Evolutionary conservation across 129 eudicot genomes (phyloP).

Genomic region (Ambrosia artemisiifolia): DNA sequence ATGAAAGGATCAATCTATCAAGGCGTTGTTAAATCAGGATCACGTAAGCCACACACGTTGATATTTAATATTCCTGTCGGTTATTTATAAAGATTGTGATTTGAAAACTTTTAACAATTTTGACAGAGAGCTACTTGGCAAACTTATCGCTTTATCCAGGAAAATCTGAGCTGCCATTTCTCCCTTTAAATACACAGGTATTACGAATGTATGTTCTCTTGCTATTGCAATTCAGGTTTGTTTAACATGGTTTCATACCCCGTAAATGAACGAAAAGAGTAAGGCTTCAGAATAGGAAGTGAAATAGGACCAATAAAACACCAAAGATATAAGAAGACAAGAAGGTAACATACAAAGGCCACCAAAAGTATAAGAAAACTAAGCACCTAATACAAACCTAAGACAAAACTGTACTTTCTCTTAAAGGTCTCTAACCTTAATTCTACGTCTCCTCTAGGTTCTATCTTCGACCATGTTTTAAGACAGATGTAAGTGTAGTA

Average conservation of each 20-base stretch:
- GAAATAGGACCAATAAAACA: background rate
- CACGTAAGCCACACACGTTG: slow-evolving; percentile 57
- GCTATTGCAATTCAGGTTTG: background rate
- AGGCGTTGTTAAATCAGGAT: slow-evolving; percentile 63
- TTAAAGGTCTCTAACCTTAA: too few species aligned
- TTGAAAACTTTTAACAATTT: background rate
- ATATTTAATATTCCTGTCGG: background rate
- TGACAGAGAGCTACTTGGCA: slow-evolving; percentile 90
- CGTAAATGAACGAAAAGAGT: too few species aligned
- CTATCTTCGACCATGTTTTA: too few species aligned
- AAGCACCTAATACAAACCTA: too few species aligned
- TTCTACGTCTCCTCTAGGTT: too few species aligned
- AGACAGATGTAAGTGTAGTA: too few species aligned
- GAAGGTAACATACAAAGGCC: too few species aligned
- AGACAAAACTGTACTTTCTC: too few species aligned
- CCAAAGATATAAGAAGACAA: too few species aligned
- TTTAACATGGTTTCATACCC: too few species aligned
- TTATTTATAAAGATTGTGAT: slow-evolving; percentile 5
- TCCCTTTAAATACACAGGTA: slow-evolving; percentile 92
- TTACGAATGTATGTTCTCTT: background rate
- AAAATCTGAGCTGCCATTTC: slow-evolving; percentile 90
- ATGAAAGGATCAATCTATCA: slow-evolving; percentile 71
- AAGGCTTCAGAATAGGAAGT: too few species aligned
- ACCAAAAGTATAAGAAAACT: too few species aligned
- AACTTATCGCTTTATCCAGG: slow-evolving; percentile 92